Percentiles rank a stretch among this genome's conserved stretches.
These are phyloP conservation scores for Fusarium sp. DNA, from an alignment of 2,329 filamentous ascomycete genomes.

Conservation along the genomic window DNA sequence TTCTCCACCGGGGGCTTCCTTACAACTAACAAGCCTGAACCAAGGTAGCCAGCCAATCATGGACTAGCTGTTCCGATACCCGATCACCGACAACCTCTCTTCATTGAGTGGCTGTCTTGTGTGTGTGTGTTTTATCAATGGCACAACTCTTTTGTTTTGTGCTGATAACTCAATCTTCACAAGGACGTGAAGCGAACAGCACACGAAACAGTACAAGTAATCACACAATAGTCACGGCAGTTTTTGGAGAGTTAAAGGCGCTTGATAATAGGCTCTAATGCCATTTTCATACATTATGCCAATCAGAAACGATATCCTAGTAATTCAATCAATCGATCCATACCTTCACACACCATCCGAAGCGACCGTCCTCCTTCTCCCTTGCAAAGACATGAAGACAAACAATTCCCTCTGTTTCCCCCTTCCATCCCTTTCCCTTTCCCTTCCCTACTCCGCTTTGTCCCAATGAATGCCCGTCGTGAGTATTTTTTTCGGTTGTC, in stretches of 20 bases:
- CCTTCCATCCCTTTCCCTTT: background rate
- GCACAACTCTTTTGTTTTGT: slow-evolving; percentile 27
- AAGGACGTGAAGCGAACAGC: slow-evolving; percentile 24
- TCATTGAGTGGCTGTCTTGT: slow-evolving; percentile 9
- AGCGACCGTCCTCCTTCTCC: slow-evolving; percentile 11
- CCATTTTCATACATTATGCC: slow-evolving; percentile 41
- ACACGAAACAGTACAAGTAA: background rate
- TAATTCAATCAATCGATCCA: slow-evolving; percentile 22
- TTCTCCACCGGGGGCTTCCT: slow-evolving; percentile 27
- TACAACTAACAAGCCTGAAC: slow-evolving; percentile 24
- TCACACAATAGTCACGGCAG: slow-evolving; percentile 1
- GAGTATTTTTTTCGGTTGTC: slow-evolving; percentile 35
- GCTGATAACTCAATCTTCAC: slow-evolving; percentile 28
- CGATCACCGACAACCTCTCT: slow-evolving; percentile 44
- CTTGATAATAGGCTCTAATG: slow-evolving; percentile 28
- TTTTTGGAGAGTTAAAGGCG: slow-evolving; percentile 2
- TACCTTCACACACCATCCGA: slow-evolving; percentile 6
- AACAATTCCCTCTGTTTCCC: slow-evolving; percentile 7
- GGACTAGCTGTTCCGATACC: slow-evolving; percentile 43
- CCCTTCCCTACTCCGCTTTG: slow-evolving; percentile 31
- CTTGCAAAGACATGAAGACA: slow-evolving; percentile 11
- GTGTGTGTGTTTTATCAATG: slow-evolving; percentile 5
- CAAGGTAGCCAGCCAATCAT: slow-evolving; percentile 42
- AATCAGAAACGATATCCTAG: slow-evolving; percentile 43
- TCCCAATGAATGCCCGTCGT: slow-evolving; percentile 33